These are phyloP conservation scores for Zychaea mexicana DNA, from an alignment of 371 early-diverging fungal species.

Conservation along the genomic window DNA sequence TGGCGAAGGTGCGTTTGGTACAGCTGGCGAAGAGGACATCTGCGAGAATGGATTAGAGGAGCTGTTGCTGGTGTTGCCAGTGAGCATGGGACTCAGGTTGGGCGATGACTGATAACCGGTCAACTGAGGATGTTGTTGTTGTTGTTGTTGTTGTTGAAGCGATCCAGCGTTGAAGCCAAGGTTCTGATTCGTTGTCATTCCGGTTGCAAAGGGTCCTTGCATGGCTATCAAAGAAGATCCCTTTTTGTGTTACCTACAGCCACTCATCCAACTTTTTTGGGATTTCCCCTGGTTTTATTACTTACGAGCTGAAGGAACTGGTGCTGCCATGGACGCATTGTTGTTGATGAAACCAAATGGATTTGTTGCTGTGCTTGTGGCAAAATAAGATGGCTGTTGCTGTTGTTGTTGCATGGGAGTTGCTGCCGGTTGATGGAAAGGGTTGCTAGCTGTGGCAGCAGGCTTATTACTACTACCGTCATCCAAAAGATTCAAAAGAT, in stretches of 20 bases:
- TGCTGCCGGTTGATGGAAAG: conserved; percentile 24
- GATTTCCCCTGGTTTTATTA: neutral
- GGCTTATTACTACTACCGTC: conserved; percentile 12
- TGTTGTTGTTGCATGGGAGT: conserved; percentile 25
- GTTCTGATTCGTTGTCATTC: neutral
- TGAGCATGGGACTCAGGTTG: conserved; percentile 1
- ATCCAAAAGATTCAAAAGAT: conserved; percentile 16
- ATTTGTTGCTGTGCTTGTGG: neutral
- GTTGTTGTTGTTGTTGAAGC: neutral
- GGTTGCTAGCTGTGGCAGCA: conserved; percentile 10
- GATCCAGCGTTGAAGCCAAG: neutral
- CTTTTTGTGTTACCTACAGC: neutral
- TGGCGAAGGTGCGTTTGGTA: neutral
- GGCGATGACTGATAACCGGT: conserved; percentile 7
- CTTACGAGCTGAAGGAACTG: neutral
- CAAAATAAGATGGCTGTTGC: conserved; percentile 15
- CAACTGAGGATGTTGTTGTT: conserved; percentile 3
- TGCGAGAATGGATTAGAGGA: conserved; percentile 23
- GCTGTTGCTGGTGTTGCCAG: neutral
- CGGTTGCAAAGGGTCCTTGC: neutral
- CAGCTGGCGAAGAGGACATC: conserved; percentile 9
- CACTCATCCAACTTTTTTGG: neutral
- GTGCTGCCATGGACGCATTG: neutral
- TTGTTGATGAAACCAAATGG: neutral
- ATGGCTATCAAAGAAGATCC: neutral